Conservation (phyloP, 495 filamentous ascomycete genomes). For the Astrothelium subdiscretum region DNA sequence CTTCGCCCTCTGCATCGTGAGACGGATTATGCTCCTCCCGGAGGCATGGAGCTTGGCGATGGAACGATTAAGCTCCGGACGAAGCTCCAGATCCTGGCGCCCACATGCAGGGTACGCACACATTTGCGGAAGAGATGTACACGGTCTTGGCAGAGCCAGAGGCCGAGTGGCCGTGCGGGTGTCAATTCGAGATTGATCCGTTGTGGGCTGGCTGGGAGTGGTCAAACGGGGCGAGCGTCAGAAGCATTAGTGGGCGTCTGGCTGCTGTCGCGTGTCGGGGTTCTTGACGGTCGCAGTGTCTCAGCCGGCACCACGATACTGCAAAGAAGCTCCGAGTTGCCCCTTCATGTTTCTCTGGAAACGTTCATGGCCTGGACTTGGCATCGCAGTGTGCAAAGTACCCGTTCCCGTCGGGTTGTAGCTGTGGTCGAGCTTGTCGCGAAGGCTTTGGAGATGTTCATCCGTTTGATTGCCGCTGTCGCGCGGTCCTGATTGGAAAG, state of each 20-base stretch:
- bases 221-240: neutral
- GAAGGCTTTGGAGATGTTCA: neutral
- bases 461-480: neutral
- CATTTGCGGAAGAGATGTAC: neutral
- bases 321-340: neutral
- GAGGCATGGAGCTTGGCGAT: neutral
- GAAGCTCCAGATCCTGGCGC: neutral
- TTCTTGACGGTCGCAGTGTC: neutral
- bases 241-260: neutral
- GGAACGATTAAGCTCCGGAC: constrained; percentile 3
- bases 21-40: neutral
- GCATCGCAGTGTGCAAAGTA: neutral
- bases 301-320: neutral
- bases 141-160: neutral
- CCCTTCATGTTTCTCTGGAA: constrained; percentile 1
- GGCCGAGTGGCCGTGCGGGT: neutral
- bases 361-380: constrained; percentile 1
- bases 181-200: neutral
- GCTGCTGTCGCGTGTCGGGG: neutral
- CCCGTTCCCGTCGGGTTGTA: neutral
- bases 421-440: neutral
- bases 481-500: neutral
- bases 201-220: neutral
- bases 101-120: neutral
- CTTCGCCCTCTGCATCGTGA: neutral